These are phyloP conservation scores for Metroxylon sagu DNA, from an alignment of 176 grass and related monocot genomes.

Conservation along the genomic window DNA sequence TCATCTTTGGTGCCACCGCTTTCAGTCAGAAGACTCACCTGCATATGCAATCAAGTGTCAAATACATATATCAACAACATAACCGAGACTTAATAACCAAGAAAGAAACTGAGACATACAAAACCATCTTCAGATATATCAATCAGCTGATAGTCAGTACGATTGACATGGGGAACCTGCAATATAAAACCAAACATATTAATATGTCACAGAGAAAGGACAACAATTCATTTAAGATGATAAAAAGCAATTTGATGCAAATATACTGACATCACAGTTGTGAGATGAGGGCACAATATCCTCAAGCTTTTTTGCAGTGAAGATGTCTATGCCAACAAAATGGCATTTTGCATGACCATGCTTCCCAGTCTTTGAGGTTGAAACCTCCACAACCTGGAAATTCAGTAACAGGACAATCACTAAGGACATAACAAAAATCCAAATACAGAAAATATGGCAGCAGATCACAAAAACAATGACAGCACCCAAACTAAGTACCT, in stretches of 20 bases:
- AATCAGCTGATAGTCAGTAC: conserved; percentile 72
- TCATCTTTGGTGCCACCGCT: conserved; percentile 58
- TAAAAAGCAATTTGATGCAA: no score
- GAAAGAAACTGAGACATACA: conserved; percentile 22
- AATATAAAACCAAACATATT: conserved; percentile 5
- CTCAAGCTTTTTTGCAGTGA: conserved; percentile 65
- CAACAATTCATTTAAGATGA: no score
- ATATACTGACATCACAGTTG: conserved; percentile 47
- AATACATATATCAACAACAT: not conserved
- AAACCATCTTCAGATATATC: conserved; percentile 72
- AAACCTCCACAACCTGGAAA: conserved; percentile 65
- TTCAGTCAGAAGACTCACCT: conserved; percentile 69
- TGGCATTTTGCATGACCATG: conserved; percentile 69
- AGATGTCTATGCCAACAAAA: conserved; percentile 64
- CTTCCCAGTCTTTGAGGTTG: conserved; percentile 68
- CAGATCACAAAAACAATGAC: not conserved
- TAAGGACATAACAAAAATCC: not conserved
- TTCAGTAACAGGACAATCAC: not conserved
- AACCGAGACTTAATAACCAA: conserved; percentile 1
- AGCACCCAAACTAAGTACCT: no score
- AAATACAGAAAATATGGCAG: not conserved
- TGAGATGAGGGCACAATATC: conserved; percentile 69
- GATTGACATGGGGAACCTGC: conserved; percentile 52
- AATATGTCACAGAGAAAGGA: no score
- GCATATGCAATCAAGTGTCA: conserved; percentile 4